Percentiles rank a stretch among this genome's conserved stretches.
These are phyloP conservation scores for Boletellus ananas DNA, from an alignment of 768 basidiomycete genomes.

Conservation along the genomic window DNA sequence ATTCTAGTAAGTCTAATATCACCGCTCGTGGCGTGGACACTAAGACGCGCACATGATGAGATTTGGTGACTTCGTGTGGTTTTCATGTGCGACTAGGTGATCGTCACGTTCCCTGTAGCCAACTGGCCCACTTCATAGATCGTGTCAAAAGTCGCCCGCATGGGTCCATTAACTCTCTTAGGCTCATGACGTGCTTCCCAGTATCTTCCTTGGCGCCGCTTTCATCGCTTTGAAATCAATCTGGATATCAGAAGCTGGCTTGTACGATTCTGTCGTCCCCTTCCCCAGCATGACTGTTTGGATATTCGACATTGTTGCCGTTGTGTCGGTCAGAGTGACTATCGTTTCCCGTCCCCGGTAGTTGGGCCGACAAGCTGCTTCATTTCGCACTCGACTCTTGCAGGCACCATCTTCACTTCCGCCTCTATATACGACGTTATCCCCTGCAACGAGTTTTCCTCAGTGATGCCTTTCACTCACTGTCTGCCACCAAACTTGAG, in stretches of 20 bases:
- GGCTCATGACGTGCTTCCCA: background rate
- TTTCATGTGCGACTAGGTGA: too few species aligned
- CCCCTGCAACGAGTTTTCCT: too few species aligned
- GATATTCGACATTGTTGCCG: background rate
- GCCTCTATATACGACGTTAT: background rate
- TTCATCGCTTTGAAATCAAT: background rate
- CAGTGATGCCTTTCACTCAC: too few species aligned
- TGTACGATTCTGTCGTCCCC: background rate
- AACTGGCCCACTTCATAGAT: too few species aligned
- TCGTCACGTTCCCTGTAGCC: too few species aligned
- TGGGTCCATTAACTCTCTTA: background rate
- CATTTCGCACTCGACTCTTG: slow-evolving; percentile 1
- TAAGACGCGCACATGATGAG: too few species aligned
- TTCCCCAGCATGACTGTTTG: background rate
- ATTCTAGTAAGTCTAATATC: too few species aligned
- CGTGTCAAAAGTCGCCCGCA: too few species aligned
- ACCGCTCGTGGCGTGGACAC: too few species aligned
- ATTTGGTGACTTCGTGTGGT: too few species aligned
- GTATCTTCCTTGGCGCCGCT: background rate
- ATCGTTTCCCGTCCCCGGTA: background rate
- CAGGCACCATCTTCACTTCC: background rate
- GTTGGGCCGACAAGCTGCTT: background rate
- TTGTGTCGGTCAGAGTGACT: background rate
- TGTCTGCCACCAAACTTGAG: too few species aligned
- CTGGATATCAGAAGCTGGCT: background rate